Base-by-base conservation (phyloP, 2,329 filamentous ascomycete genomes). In the Magnaporthiopsis rhizophila region DNA sequence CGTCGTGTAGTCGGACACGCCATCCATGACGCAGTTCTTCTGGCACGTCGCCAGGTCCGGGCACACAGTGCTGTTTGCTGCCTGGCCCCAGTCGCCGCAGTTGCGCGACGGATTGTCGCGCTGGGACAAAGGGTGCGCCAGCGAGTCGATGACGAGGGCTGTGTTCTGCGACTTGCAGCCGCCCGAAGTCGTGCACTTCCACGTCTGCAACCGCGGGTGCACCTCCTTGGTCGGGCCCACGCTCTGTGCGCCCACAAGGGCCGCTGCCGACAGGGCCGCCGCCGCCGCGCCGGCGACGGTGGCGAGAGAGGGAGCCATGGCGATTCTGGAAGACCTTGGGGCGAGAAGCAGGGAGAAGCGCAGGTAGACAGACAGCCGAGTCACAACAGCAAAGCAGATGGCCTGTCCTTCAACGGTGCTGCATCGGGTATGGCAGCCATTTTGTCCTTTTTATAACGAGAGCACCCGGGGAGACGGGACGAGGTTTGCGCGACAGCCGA, bases 21-120 rank as follows among this genome's bases (percentile, higher is more conserved):
- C 80, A 61, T 83, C 79, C 45, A 83, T 74, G 36, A 80, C 75
- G 68, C 81, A 84, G 71, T 81, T 82, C 66, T 76, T 68, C 0
- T 79, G 76, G 67, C 81, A 84, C 0, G 76, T 74, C 38, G 70
- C 73, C 64, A 75, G 74, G 66, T 78, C 75, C 0, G 79, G 77
- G 68, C 79, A 81, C 32, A 78, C 77, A 69, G 80, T 82, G 34
- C 74, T 59, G 24, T 61, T 32, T 67, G 69, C 68, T 58, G 68
- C 26, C 45, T 53, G 18, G 45, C 45, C 45, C 45, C 45, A 53
- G n/a, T 64, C 63, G 57, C 62, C 64, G 68, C 68, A 71, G 2
- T 67, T 59, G 11, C 67, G 63, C n/a, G 56, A 34, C 36, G 65
- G 59, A 65, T 67, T 53, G 50, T 57, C 65, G 26, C 63, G 64